Base-by-base conservation (phyloP, 306 rosid genomes). In the Cercis canadensis region DNA sequence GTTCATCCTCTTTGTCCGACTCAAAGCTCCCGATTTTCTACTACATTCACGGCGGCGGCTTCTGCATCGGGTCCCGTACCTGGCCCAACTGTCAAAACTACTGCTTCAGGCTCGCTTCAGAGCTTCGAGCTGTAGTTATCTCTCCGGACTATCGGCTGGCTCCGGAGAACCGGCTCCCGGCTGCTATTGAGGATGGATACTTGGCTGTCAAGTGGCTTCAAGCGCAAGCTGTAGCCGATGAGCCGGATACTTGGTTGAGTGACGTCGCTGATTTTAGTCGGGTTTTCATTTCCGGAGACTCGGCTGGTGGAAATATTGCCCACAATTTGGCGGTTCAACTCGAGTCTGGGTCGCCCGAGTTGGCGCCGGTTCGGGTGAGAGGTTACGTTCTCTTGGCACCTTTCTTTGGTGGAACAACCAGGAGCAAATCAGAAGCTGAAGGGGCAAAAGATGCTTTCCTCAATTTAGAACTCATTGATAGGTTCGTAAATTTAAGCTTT, bases 1-100 rank as follows among this genome's bases (percentile, higher is more conserved):
- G 36, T 47, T 10, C 43, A 1, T 11, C 82, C 17, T 5, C 63
- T 33, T 24, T 32, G 2, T 15, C 58, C 15, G 49, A 32, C 43
- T 75, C 90, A 1, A 76, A 78, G 78, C 90, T 92, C 39, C 96
- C 97, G 0, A 6, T 92, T 14, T 85, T 90, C 58, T 92, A 68
- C 68, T 92, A 92, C 77, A 72, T 92, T 41, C 98, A 90, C 32
- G 98, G 98, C 1, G 98, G 98, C 21, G 97, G 98, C 71, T 92
- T 92, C 66, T 90, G 97, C 73, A 92, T 92, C 81, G 92, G 98
- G 81, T 92, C 98, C 0, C 96, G 96, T 16, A 45, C 96, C 0
- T 92, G 98, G 98, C 93, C 96, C 1, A 83, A 90, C 53, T 92
- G 85, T 65, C 96, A 92, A 5, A 92, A 90, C 82, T 92, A 88